These are phyloP conservation scores for Simplicillium sp. DNA, from an alignment of 2,329 filamentous ascomycete species.

Conservation along the genomic window DNA sequence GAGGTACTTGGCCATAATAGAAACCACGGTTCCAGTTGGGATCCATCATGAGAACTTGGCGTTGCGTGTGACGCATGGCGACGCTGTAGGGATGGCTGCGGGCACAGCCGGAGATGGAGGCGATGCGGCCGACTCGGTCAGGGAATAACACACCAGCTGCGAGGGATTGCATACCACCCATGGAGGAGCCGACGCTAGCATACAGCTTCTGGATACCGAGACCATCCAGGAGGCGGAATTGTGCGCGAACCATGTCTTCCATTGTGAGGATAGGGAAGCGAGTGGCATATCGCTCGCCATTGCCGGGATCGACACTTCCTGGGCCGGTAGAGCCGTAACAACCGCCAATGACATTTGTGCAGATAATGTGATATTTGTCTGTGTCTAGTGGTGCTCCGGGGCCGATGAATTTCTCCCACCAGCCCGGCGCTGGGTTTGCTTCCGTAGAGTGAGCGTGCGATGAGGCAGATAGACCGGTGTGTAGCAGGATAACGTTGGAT, in stretches of 20 bases:
- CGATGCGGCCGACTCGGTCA: conserved; percentile 69
- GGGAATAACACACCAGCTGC: conserved; percentile 80
- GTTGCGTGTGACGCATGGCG: conserved; percentile 95
- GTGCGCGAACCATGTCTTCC: conserved; percentile 94
- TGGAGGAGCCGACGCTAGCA: conserved; percentile 89
- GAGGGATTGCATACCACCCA: conserved; percentile 97
- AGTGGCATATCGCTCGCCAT: conserved; percentile 83
- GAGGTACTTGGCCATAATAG: conserved; percentile 82
- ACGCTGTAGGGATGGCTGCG: conserved; percentile 96
- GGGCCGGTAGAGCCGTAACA: conserved; percentile 96
- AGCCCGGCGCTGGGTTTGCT: conserved; percentile 77
- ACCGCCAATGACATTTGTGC: conserved; percentile 91
- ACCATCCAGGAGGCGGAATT: conserved; percentile 78
- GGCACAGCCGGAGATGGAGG: conserved; percentile 87
- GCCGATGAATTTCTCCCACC: conserved; percentile 99
- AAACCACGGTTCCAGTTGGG: conserved; percentile 93
- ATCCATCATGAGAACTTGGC: conserved; percentile 98
- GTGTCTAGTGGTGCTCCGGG: conserved; percentile 80
- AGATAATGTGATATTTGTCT: conserved; percentile 84
- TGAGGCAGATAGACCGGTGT: conserved; percentile 93
- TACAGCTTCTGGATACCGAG: conserved; percentile 72
- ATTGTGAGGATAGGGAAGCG: conserved; percentile 92
- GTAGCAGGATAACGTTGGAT: conserved; percentile 83
- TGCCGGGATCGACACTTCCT: conserved; percentile 75
- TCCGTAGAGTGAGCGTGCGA: conserved; percentile 93